Conservation (phyloP, 345 rosid species). For the Acer saccharum region DNA sequence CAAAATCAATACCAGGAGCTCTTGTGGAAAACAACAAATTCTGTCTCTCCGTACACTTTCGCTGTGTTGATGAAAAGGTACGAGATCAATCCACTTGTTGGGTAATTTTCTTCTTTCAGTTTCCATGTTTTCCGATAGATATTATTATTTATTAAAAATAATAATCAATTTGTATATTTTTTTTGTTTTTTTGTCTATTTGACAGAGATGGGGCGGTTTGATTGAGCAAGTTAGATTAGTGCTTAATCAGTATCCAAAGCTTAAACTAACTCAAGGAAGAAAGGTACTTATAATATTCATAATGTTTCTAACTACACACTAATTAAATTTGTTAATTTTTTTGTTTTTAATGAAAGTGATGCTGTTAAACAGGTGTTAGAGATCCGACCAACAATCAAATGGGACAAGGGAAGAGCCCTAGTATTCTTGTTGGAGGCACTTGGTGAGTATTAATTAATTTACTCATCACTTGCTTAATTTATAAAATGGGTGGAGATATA, state of each 20-base stretch:
- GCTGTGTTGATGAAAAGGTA: constrained; percentile 93
- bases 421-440: constrained; percentile 78
- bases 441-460: constrained; percentile 40
- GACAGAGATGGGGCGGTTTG: constrained; percentile 70
- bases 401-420: constrained; percentile 98
- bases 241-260: constrained; percentile 65
- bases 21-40: constrained; percentile 93
- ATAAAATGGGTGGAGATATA: neutral
- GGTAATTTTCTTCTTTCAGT: neutral
- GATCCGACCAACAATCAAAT: constrained; percentile 89
- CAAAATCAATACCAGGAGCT: constrained; percentile 72
- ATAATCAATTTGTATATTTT: neutral
- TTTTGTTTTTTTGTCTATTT: neutral
- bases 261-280: constrained; percentile 73
- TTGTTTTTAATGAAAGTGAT: neutral
- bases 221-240: constrained; percentile 67
- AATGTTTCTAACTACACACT: neutral
- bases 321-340: neutral
- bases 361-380: constrained; percentile 62
- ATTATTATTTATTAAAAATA: neutral
- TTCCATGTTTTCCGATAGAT: neutral
- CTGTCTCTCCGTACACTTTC: constrained; percentile 88
- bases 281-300: constrained; percentile 48
- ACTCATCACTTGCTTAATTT: neutral
- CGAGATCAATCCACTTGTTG: neutral